Conservation (phyloP, 1,139 yeast species). For the Sugiyamaella sp. region DNA sequence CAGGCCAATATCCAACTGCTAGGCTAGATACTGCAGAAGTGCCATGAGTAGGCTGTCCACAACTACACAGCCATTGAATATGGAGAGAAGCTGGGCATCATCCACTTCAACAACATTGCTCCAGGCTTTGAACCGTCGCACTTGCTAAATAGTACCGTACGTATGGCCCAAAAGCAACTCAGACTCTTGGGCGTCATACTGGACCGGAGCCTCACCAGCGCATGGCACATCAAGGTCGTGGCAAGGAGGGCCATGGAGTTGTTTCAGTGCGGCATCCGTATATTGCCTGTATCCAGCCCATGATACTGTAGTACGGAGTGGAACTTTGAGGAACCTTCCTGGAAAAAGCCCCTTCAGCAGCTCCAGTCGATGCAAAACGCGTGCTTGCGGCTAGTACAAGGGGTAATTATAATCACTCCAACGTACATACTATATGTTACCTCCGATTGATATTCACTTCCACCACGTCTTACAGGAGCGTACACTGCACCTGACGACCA, state of each 20-base stretch:
- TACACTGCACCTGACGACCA: not conserved
- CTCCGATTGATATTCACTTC: not conserved
- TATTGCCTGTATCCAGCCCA: not conserved
- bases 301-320: not conserved
- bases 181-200: not conserved
- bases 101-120: not conserved
- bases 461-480: not conserved
- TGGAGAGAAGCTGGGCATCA: constrained; percentile 11
- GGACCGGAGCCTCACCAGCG: not conserved
- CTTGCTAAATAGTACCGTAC: not conserved
- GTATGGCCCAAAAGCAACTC: not conserved
- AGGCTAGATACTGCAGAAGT: constrained; percentile 3
- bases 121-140: not conserved
- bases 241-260: not conserved
- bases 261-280: not conserved
- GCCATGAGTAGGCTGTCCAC: constrained; percentile 17
- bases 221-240: not conserved
- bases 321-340: not conserved
- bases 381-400: not conserved
- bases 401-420: not conserved
- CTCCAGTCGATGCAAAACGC: not conserved
- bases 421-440: not conserved
- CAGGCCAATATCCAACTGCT: constrained; percentile 3
- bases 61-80: constrained; percentile 19
- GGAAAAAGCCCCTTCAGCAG: too few relatives aligned